Evolutionary conservation across 176 grass and related monocot genomes (phyloP).

Genomic region (Chrysopogon serrulatus): DNA sequence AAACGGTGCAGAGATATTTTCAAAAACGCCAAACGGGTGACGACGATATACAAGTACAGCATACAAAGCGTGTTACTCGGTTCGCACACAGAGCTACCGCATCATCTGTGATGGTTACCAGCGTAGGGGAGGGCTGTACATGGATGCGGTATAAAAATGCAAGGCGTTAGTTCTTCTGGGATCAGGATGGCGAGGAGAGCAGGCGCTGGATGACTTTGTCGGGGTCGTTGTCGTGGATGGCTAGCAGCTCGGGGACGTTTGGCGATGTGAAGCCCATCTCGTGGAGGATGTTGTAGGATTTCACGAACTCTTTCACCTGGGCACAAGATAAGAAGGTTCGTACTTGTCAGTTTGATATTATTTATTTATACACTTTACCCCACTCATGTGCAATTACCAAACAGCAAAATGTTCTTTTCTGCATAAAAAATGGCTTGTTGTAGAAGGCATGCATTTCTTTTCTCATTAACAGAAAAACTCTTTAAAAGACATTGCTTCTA

Average conservation of each 20-base stretch:
- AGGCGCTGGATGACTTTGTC: conserved; percentile 85
- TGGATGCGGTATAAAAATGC: not conserved
- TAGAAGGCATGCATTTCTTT: not conserved
- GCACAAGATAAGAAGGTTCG: not conserved
- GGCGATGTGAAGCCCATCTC: conserved; percentile 94
- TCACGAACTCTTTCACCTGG: conserved; percentile 98
- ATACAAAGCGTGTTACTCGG: not conserved
- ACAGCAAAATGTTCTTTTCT: not conserved
- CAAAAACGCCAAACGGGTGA: not conserved
- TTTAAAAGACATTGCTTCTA: not conserved
- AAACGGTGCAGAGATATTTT: not conserved
- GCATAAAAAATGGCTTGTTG: not conserved
- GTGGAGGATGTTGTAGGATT: conserved; percentile 79
- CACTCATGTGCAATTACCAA: not conserved
- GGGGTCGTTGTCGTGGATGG: conserved; percentile 89
- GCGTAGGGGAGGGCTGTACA: conserved; percentile 21
- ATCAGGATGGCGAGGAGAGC: conserved; percentile 52
- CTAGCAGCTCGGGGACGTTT: conserved; percentile 80
- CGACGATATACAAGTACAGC: not conserved
- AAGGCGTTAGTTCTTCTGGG: not conserved
- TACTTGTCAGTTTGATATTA: not conserved
- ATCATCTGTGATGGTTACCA: not conserved
- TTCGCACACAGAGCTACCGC: not conserved
- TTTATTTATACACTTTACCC: not conserved
- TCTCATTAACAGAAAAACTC: not conserved